These are phyloP conservation scores for Psilocybe tampanensis DNA, from an alignment of 768 basidiomycete species.

Conservation along the genomic window DNA sequence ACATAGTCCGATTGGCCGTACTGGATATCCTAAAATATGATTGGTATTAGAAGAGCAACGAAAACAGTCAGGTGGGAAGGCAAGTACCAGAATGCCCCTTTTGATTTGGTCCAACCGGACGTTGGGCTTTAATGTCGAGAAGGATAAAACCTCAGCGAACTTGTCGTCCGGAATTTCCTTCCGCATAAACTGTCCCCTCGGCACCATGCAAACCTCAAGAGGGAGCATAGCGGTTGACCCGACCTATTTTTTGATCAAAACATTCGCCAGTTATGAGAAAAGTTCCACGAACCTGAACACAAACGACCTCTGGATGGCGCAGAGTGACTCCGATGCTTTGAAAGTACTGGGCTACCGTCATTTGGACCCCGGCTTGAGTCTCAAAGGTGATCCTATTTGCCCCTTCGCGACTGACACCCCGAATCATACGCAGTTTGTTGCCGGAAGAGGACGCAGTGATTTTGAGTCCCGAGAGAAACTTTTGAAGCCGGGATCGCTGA, in stretches of 20 bases:
- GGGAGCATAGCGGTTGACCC: conserved; percentile 65
- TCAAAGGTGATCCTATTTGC: conserved; percentile 52
- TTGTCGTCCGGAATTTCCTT: conserved; percentile 71
- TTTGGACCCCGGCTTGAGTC: conserved; percentile 45
- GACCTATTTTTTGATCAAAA: conserved; percentile 40
- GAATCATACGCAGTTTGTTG: conserved; percentile 49
- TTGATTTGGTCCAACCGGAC: conserved; percentile 62
- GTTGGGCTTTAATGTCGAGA: conserved; percentile 64
- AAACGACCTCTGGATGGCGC: conserved; percentile 51
- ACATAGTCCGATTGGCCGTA: conserved; percentile 79
- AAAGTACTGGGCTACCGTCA: conserved; percentile 46
- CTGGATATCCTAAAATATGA: conserved; percentile 47
- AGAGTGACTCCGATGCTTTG: conserved; percentile 31
- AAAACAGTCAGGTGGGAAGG: neutral
- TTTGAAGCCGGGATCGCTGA: conserved; percentile 42
- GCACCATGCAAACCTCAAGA: conserved; percentile 65
- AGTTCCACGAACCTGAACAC: conserved; percentile 50
- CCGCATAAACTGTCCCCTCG: conserved; percentile 66
- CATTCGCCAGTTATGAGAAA: neutral
- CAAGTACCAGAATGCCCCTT: conserved; percentile 53
- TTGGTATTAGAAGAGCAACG: conserved; percentile 27
- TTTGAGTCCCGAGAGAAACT: conserved; percentile 39
- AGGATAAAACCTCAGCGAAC: conserved; percentile 61
- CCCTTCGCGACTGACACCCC: conserved; percentile 50
- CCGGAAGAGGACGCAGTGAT: conserved; percentile 31